Evolutionary conservation across 2,329 filamentous ascomycete genomes (phyloP).

Genomic region (Botrytis tulipae): DNA sequence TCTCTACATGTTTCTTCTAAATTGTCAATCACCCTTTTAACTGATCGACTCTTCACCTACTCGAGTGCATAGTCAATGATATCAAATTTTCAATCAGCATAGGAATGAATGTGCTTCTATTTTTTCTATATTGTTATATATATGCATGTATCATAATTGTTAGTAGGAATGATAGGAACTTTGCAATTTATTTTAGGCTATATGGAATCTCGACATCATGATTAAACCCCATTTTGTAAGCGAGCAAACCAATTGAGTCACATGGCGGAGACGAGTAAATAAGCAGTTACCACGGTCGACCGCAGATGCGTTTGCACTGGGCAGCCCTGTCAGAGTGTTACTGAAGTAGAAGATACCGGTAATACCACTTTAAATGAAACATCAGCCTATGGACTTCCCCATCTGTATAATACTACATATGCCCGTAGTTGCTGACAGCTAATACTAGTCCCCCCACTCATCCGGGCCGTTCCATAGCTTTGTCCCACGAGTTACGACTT

Average conservation of each 20-base stretch:
- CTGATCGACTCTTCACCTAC: no score
- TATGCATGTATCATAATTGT: background rate
- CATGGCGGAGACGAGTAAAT: background rate
- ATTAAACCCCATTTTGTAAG: background rate
- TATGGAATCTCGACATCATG: background rate
- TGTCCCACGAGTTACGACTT: background rate
- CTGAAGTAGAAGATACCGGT: background rate
- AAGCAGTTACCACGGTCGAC: background rate
- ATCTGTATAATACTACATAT: background rate
- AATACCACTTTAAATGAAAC: background rate
- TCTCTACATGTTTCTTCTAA: background rate
- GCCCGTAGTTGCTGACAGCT: background rate
- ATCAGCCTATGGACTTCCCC: background rate
- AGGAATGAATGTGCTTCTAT: background rate
- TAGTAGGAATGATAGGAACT: background rate
- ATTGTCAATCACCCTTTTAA: background rate
- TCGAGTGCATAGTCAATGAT: background rate
- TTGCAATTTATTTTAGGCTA: background rate
- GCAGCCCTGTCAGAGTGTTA: background rate
- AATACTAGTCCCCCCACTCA: background rate
- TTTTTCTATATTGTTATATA: background rate
- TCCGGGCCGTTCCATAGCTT: background rate
- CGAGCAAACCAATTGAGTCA: background rate
- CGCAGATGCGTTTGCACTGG: background rate
- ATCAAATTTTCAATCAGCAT: background rate